phyloP scores from a whole-genome alignment of 23 red algal species.

The Agarophyton chilense region DNA sequence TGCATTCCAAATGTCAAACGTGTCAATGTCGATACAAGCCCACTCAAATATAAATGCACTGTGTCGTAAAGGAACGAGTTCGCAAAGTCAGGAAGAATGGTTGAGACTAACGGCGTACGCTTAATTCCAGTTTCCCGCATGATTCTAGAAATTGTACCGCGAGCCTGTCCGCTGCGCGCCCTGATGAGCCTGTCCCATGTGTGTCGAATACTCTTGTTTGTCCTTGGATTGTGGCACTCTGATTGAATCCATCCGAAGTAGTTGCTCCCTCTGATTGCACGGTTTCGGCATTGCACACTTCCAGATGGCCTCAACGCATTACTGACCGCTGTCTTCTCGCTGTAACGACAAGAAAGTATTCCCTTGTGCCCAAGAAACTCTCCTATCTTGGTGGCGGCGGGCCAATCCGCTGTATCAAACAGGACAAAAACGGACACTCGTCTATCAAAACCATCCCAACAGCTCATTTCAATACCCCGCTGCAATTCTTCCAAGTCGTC shows the following conservation, averaged over 20 bases:
- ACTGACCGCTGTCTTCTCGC: neutral
- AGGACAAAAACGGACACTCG: neutral
- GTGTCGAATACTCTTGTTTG: neutral
- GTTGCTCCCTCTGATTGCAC: neutral
- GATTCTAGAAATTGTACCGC: too few species aligned
- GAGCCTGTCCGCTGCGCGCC: too few species aligned
- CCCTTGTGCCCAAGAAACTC: neutral
- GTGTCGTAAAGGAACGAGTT: slow-evolving; percentile 7
- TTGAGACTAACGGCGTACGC: neutral
- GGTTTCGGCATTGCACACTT: too few species aligned
- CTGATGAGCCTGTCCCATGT: too few species aligned
- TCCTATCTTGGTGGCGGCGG: neutral
- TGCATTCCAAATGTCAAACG: slow-evolving; percentile 14
- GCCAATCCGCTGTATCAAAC: neutral
- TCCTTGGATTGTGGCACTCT: neutral
- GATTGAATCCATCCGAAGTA: slow-evolving; percentile 6
- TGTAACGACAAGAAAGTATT: neutral
- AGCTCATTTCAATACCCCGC: neutral
- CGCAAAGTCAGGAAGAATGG: neutral
- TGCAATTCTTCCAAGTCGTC: slow-evolving; percentile 2
- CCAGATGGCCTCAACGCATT: too few species aligned
- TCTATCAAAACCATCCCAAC: slow-evolving; percentile 10
- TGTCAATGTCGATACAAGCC: neutral
- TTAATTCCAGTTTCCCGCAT: too few species aligned
- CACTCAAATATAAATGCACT: slow-evolving; percentile 7